phyloP scores from a whole-genome alignment of 768 basidiomycete species.

The Boletus sp. region DNA sequence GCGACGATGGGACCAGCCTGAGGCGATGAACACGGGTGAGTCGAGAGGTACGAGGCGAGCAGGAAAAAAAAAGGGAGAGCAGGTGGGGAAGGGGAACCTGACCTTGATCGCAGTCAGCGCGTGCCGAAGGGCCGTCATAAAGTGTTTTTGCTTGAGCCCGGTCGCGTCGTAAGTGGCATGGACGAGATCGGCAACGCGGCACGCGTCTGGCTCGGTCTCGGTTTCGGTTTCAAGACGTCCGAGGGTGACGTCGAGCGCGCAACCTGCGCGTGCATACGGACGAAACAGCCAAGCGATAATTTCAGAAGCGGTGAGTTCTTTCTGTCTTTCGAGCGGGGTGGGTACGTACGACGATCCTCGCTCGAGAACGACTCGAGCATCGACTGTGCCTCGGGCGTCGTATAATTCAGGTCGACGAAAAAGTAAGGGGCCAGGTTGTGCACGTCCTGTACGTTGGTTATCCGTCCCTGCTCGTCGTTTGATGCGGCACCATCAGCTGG shows the following conservation, averaged over 20 bases:
- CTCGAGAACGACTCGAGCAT: slow-evolving; percentile 47
- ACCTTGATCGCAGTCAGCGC: slow-evolving; percentile 86
- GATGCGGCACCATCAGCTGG: neutral
- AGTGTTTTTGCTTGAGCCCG: slow-evolving; percentile 44
- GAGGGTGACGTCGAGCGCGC: slow-evolving; percentile 6
- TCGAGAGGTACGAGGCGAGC: neutral
- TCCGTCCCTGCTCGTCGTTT: slow-evolving; percentile 51
- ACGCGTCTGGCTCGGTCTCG: neutral
- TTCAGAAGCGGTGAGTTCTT: too few species aligned
- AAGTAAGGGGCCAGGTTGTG: slow-evolving; percentile 69
- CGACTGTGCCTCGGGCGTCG: slow-evolving; percentile 49
- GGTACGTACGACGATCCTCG: slow-evolving; percentile 45
- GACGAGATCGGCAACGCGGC: slow-evolving; percentile 31
- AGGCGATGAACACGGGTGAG: neutral
- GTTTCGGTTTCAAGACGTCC: slow-evolving; percentile 1
- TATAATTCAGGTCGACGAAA: slow-evolving; percentile 68
- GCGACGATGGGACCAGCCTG: slow-evolving; percentile 45
- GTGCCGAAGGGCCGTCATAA: slow-evolving; percentile 74
- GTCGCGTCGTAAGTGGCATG: slow-evolving; percentile 43
- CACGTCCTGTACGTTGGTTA: slow-evolving; percentile 71
- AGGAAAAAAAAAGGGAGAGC: neutral
- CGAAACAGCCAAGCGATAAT: too few species aligned
- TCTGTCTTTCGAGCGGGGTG: neutral
- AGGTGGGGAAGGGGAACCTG: slow-evolving; percentile 13
- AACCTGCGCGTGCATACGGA: neutral